Conservation (phyloP, 2,329 filamentous ascomycete genomes). For the Fusarium armeniacum region DNA sequence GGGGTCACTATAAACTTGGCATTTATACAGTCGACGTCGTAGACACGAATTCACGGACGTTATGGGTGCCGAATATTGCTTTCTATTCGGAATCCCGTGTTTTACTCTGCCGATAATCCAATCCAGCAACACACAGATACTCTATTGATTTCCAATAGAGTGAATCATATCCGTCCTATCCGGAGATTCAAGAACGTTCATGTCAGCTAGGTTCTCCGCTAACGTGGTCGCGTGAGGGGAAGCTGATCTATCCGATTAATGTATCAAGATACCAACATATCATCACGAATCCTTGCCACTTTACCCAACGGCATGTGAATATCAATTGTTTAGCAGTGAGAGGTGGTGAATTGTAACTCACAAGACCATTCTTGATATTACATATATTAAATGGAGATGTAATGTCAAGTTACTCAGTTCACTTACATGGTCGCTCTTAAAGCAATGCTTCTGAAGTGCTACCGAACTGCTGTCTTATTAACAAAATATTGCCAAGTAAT, state of each 20-base stretch:
- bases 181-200: background rate
- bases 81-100: background rate
- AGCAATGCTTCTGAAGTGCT: background rate
- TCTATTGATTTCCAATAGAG: too few species aligned
- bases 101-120: background rate
- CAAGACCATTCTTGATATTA: background rate
- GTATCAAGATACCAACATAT: background rate
- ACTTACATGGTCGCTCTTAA: background rate
- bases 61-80: background rate
- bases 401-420: background rate
- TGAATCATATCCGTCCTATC: slow-evolving; percentile 5
- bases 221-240: slow-evolving; percentile 32
- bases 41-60: slow-evolving; percentile 1
- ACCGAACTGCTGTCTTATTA: background rate
- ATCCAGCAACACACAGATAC: background rate
- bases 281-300: background rate
- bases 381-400: background rate
- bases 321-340: background rate
- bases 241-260: slow-evolving; percentile 2
- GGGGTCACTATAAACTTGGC: slow-evolving; percentile 18
- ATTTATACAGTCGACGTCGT: slow-evolving; percentile 10
- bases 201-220: slow-evolving; percentile 22
- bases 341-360: background rate
- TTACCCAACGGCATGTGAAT: background rate
- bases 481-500: background rate